Evolutionary conservation across 176 grass and related monocot species (phyloP), one percentile per base, ranked within the genome.

Genomic region (Puccinellia tenuiflora): DNA sequence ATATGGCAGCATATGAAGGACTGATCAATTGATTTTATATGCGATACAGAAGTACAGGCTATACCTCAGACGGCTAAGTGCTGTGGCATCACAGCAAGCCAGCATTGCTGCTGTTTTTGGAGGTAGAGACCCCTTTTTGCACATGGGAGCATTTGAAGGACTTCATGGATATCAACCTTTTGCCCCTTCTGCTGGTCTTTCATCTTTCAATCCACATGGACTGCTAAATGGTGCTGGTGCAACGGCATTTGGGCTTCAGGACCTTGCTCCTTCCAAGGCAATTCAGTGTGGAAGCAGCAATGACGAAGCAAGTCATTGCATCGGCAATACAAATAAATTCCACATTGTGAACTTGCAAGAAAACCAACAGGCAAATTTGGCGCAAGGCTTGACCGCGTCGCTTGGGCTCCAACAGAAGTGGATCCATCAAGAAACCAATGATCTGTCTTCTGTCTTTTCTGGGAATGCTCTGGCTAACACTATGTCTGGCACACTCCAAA

Each of bases 41-140:
- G 71, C 20, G 66, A 80, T 89, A 78, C 93, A 99, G 97, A 99
- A 99, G 68, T 99, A 99, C 75, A 92, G 97, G 81, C 93, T 99
- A 66, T 99, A 96, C 80, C 88, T 99, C 75, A 96, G 88, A 85
- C 87, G 97, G 16, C 77, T 99, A 51, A 94, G 91, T 92, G 86
- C 71, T 43, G 91, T 89, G 39, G 91, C 97, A 18, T 88, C 86
- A 42, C 97, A 94, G 20, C 97, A 99, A 68, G 93, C 89, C 69
- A 99, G 88, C 75, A 81, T 99, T 82, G 89, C 84, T 73, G 91
- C 97, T 76, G 91, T 90, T 29, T 86, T 99, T 84, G 91, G 93
- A 60, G 89, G 85, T 56, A 90, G 87, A 69, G 93, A 96, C 46
- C 83, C 91, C 9, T 95, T 90, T 69, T 47, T 93, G 81, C 92